phyloP scores from a whole-genome alignment of 2,329 filamentous ascomycete species.

The Tolypocladium ophioglossoides region DNA sequence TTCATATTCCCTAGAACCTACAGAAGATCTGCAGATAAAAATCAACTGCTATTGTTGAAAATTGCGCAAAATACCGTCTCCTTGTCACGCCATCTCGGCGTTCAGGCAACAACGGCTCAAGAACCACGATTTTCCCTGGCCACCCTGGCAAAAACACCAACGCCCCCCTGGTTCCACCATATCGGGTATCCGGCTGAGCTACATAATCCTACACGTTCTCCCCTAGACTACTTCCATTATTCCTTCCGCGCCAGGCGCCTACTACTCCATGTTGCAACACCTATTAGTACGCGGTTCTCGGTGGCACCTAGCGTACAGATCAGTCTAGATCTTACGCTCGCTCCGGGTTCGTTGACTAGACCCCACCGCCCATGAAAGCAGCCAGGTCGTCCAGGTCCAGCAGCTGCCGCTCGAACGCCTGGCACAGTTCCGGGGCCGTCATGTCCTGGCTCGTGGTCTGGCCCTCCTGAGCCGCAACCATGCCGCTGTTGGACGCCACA shows the following conservation, averaged over 20 bases:
- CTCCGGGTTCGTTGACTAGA: conserved; percentile 21
- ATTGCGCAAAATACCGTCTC: background rate
- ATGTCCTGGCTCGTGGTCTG: conserved; percentile 37
- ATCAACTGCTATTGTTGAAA: background rate
- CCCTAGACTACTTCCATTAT: background rate
- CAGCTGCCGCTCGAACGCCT: conserved; percentile 48
- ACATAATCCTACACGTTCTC: conserved; percentile 3
- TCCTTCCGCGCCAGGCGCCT: background rate
- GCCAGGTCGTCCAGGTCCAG: conserved; percentile 50
- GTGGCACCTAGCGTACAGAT: background rate
- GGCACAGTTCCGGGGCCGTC: conserved; percentile 47
- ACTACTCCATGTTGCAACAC: background rate
- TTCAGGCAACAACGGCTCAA: background rate
- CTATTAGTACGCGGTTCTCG: background rate
- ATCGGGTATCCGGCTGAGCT: conserved; percentile 3
- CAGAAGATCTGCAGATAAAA: background rate
- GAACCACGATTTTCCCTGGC: background rate
- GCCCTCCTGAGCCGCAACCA: conserved; percentile 18
- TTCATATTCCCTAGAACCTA: too few relatives aligned
- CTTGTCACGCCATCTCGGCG: background rate
- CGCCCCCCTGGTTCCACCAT: conserved; percentile 1
- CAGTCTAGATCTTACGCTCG: background rate
- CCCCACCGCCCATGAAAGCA: conserved; percentile 52
- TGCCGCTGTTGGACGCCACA: conserved; percentile 17
- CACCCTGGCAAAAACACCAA: background rate